Evolutionary conservation across 768 basidiomycete species (phyloP).

Genomic region (Lentinula aciculospora): DNA sequence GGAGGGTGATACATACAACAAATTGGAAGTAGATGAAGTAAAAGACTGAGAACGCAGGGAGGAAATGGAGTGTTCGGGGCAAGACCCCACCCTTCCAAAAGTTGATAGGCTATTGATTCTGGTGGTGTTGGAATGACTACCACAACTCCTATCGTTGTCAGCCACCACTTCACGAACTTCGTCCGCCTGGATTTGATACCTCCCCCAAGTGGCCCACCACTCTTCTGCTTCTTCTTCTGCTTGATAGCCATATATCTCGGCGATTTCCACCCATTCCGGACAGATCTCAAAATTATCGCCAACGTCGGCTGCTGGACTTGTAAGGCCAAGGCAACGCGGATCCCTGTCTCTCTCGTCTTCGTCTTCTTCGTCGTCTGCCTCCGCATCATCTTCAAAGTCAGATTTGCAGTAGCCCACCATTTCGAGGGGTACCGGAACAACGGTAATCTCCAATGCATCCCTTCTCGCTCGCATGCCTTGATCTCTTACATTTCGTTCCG

Average conservation of each 20-base stretch:
- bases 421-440: slow-evolving; percentile 12
- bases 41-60: no score
- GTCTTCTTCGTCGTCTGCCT: background rate
- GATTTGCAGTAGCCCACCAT: background rate
- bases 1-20: no score
- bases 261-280: slow-evolving; percentile 31
- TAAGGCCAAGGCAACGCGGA: background rate
- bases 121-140: background rate
- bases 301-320: slow-evolving; percentile 8
- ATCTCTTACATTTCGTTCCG: slow-evolving; percentile 37
- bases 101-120: no score
- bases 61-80: no score
- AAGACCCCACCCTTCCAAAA: no score
- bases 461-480: slow-evolving; percentile 24
- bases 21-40: no score
- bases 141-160: background rate
- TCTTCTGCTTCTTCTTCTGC: slow-evolving; percentile 31
- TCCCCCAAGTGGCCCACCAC: slow-evolving; percentile 6
- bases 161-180: background rate
- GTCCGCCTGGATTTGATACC: background rate
- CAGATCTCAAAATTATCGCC: slow-evolving; percentile 14
- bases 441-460: slow-evolving; percentile 23
- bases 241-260: slow-evolving; percentile 30
- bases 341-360: background rate
- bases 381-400: background rate